Conservation (phyloP, 2,329 filamentous ascomycete species). For the Cryoendolithus antarcticus region DNA sequence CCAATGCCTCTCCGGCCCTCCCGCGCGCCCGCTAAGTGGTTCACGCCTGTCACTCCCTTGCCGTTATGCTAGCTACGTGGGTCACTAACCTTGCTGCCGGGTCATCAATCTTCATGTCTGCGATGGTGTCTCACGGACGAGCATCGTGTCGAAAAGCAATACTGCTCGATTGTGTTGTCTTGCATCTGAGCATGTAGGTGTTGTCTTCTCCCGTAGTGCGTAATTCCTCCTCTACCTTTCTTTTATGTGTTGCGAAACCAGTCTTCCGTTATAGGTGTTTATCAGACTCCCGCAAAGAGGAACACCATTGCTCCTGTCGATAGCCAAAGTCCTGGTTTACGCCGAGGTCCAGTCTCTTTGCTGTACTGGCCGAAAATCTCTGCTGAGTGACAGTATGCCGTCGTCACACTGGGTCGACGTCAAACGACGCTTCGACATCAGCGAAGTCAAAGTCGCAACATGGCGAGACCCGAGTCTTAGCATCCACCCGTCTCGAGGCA, state of each 20-base stretch:
- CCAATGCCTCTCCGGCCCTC: too few relatives aligned
- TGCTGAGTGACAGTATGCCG: not conserved
- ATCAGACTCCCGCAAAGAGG: not conserved
- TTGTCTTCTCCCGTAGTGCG: too few relatives aligned
- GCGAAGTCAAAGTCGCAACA: constrained; percentile 1
- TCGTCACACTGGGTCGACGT: constrained; percentile 1
- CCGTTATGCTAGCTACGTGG: too few relatives aligned
- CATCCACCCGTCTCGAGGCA: constrained; percentile 2
- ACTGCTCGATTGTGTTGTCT: too few relatives aligned
- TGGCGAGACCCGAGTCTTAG: constrained; percentile 3
- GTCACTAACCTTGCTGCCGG: too few relatives aligned
- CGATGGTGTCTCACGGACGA: too few relatives aligned
- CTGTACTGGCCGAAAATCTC: not conserved
- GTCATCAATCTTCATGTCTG: too few relatives aligned
- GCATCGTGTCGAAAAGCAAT: too few relatives aligned
- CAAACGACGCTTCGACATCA: constrained; percentile 2
- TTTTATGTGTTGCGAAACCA: not conserved
- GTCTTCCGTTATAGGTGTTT: not conserved
- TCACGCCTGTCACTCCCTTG: too few relatives aligned
- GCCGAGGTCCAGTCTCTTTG: not conserved
- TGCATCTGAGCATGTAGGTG: too few relatives aligned
- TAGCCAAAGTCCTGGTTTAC: not conserved
- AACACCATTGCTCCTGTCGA: not conserved
- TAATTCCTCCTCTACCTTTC: constrained; percentile 6
- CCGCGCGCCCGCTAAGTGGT: too few relatives aligned